Evolutionary conservation across 2,329 filamentous ascomycete species (phyloP), one percentile per base, ranked within the genome.

Genomic region (Apiospora malaysiana): DNA sequence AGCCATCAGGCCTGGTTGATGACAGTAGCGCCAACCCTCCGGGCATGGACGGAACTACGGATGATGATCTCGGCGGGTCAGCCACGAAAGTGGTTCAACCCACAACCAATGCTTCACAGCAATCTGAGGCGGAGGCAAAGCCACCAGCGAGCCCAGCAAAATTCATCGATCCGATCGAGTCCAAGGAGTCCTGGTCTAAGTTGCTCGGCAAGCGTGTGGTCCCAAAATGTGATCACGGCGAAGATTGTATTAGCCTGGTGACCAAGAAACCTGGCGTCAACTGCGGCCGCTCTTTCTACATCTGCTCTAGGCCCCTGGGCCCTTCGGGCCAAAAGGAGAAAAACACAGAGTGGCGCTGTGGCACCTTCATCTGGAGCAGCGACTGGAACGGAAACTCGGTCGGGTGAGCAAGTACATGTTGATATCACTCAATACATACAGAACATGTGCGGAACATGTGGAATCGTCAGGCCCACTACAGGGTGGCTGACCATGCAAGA

Each of bases 191-290:
- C 27, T 98, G 96, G 96, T 91, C 90, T 5, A 94, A 92, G 78
- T 85, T 98, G 18, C 91, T 98, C 73, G 89, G 91, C 21, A 94
- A 92, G 79, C 91, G 92, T 70, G 83, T 89, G 1, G 86, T 89
- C 0, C 96, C 96, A 0, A 88, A 88, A 71, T 99, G 96, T 79
- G 94, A 98, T 66, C 96, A 99, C 78, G 86, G 90, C 69, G 95
- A 98, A 76, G 92, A 93, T 2, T 98, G 96, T 81, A 93, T 94
- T 74, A 93, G 87, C 74, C 84, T 95, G 68, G 88, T 91, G 23
- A 97, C 95, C 0, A 98, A 95, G 83, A 98, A 98, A 79, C 87
- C 94, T 0, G 96, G 96, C 1, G 84, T 93, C 73, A 99, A 98
- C 77, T 91, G 79, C 82, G 95, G 86, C 88, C 84, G 90, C 46